phyloP scores from a whole-genome alignment of 2,329 filamentous ascomycete genomes.

The Hypoxylon rubiginosum region DNA sequence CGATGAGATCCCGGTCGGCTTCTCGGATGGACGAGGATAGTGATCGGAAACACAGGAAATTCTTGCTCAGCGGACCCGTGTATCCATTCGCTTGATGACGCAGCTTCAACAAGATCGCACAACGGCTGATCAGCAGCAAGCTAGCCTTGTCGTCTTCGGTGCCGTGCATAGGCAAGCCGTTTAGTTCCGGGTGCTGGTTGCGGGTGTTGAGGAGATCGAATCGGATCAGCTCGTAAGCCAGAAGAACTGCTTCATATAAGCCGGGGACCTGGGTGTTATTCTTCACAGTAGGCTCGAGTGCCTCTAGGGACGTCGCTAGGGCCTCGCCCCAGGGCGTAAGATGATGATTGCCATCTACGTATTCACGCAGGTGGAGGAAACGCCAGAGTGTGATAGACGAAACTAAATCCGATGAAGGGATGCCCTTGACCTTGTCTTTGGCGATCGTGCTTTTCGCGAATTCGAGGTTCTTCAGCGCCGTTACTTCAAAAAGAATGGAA shows the following conservation, averaged over 20 bases:
- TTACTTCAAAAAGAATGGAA: conserved; percentile 70
- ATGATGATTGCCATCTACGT: conserved; percentile 82
- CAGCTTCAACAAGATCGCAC: conserved; percentile 85
- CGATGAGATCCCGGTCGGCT: conserved; percentile 84
- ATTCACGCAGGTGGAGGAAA: conserved; percentile 89
- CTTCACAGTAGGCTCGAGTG: conserved; percentile 68
- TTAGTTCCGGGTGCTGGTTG: conserved; percentile 67
- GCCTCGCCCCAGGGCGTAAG: conserved; percentile 88
- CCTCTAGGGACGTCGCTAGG: conserved; percentile 76
- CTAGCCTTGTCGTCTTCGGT: conserved; percentile 81
- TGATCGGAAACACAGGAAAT: conserved; percentile 87
- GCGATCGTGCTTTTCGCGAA: conserved; percentile 79
- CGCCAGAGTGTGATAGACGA: conserved; percentile 84
- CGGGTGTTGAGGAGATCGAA: conserved; percentile 82
- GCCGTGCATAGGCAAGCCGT: conserved; percentile 68
- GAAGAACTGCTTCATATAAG: conserved; percentile 81
- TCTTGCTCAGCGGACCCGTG: conserved; percentile 92
- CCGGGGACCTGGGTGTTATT: conserved; percentile 59
- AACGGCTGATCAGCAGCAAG: conserved; percentile 86
- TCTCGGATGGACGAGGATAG: conserved; percentile 84
- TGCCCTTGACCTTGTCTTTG: conserved; percentile 70
- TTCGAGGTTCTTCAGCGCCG: conserved; percentile 75
- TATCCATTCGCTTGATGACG: conserved; percentile 89
- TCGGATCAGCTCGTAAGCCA: conserved; percentile 87
- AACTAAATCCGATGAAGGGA: conserved; percentile 75